phyloP scores from a whole-genome alignment of 305 asterid species.

The Withania somnifera region DNA sequence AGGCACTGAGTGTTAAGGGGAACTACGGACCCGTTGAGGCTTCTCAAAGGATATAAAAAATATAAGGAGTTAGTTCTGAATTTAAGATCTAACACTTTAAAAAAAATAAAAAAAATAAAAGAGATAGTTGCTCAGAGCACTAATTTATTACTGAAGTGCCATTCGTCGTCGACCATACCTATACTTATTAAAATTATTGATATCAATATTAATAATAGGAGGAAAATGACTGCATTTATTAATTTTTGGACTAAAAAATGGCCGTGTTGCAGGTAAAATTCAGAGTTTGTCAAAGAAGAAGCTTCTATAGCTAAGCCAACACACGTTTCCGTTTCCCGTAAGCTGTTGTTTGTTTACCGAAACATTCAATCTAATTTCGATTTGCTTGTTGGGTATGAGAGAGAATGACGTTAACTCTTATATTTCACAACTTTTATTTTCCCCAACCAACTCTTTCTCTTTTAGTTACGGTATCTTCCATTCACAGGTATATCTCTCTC shows the following conservation, averaged over 20 bases:
- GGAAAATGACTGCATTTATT: no score
- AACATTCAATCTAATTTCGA: not conserved
- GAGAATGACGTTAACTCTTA: not conserved
- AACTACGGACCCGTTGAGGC: no score
- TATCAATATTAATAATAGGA: no score
- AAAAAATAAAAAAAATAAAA: no score
- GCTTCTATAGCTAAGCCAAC: not conserved
- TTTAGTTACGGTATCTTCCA: conserved; percentile 1
- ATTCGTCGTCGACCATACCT: no score
- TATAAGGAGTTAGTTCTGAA: no score
- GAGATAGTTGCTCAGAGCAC: no score
- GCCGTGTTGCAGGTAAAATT: not conserved
- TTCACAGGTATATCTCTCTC: not conserved
- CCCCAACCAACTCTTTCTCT: not conserved
- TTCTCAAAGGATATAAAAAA: no score
- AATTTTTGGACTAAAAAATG: not conserved
- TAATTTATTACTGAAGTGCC: no score
- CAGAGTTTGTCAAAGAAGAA: not conserved
- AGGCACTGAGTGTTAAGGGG: no score
- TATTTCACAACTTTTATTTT: not conserved
- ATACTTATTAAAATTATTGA: no score
- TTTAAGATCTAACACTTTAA: no score
- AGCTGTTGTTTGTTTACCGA: conserved; percentile 2
- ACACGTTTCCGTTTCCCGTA: not conserved
- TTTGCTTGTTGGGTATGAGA: not conserved